Base-by-base conservation (phyloP, 805 yeast genomes). In the Saccharomyces jurei region DNA sequence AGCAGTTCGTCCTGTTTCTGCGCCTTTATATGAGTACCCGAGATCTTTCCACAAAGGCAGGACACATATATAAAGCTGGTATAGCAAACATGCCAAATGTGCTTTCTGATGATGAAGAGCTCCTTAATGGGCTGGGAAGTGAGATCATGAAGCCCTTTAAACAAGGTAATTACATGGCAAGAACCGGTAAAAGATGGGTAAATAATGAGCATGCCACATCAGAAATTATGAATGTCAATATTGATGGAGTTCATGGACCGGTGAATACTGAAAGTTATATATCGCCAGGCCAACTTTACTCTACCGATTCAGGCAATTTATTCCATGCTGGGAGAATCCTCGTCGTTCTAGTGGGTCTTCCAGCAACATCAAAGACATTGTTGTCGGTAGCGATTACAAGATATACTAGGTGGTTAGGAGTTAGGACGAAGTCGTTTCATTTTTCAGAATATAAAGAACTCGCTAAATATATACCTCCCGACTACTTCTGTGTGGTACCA, bases 281-380 rank as follows among this genome's bases (percentile, higher is more conserved):
- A 17, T 84, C 94, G 1, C 97, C 97, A 1, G 97, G 96, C 0
- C 99, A 92, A 71, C 74, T 91, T 48, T 92, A 92, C 69, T 84
- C 95, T 11, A 92, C 98, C 0, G 96, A 89, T 55, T 82, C 91
- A 0, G 99, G 99, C 0, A 80, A 89, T 59, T 76, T 94, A 63
- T 94, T 89, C 73, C 98, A 94, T 65, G 98, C 99, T 4, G 99
- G 99, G 3, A 87, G 89, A 63, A 83, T 94, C 48, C 82, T 96
- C 62, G 86, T 94, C 52, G 89, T 87, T 3, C 77, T 94, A 60
- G 92, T 88, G 4, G 99, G 99, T 0, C 76, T 91, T 56, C 98
- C 99, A 1, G 98, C 97, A 1, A 79, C 98, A 50, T 97, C 98
- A 1, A 94, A 94, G 68, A 94, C 99, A 1, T 89, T 90, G 67